Percentiles rank a stretch among this genome's conserved stretches.
phyloP scores from a whole-genome alignment of 1,139 yeast species.

The Kodamaea fungicola region DNA sequence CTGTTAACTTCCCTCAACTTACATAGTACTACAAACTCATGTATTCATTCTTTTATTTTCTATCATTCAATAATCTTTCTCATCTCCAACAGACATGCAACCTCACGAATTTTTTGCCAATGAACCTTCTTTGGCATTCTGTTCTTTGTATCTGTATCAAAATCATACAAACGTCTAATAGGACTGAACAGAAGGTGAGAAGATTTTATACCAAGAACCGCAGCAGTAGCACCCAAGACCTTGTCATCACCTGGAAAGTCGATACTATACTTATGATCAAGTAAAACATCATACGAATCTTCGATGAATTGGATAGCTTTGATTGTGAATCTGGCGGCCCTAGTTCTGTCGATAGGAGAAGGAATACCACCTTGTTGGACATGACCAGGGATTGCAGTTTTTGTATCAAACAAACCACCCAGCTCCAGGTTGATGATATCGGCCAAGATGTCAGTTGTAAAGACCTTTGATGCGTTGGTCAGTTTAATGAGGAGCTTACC shows the following conservation, averaged over 20 bases:
- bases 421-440: constrained; percentile 66
- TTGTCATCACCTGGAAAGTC: constrained; percentile 35
- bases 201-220: constrained; percentile 81
- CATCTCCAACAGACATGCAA: constrained; percentile 85
- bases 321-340: constrained; percentile 67
- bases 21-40: no score
- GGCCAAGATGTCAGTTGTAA: constrained; percentile 64
- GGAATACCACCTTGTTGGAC: constrained; percentile 85
- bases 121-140: constrained; percentile 89
- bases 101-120: constrained; percentile 72
- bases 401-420: constrained; percentile 64
- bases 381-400: constrained; percentile 80
- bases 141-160: constrained; percentile 72
- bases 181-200: constrained; percentile 75
- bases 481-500: constrained; percentile 72
- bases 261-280: constrained; percentile 22
- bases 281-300: constrained; percentile 25
- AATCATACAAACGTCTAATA: constrained; percentile 73
- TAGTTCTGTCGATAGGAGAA: constrained; percentile 71
- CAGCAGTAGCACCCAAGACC: constrained; percentile 57
- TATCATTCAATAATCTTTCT: constrained; percentile 34
- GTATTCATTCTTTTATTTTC: no score
- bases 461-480: constrained; percentile 66
- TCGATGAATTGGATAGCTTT: constrained; percentile 71
- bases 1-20: no score